Evolutionary conservation across 768 basidiomycete species (phyloP).

Genomic region (Calvatia gigantea): DNA sequence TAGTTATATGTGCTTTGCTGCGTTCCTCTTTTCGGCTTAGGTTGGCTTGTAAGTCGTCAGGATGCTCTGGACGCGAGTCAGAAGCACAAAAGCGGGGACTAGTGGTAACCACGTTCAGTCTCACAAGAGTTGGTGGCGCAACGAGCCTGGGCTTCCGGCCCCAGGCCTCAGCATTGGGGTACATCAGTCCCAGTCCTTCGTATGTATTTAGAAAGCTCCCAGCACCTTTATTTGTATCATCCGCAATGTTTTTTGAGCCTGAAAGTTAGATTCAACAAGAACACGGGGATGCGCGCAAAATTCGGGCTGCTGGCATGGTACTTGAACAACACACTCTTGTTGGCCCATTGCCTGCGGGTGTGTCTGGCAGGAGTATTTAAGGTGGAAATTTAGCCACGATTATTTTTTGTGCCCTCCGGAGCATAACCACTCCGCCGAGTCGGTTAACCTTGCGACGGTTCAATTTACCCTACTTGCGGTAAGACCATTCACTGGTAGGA

Average conservation of each 20-base stretch:
- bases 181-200: constrained; percentile 62
- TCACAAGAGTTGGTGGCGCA: too few species aligned
- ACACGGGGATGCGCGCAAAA: constrained; percentile 72
- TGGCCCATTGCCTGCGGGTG: constrained; percentile 67
- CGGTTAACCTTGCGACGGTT: constrained; percentile 31
- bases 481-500: constrained; percentile 47
- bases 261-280: constrained; percentile 69
- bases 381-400: too few species aligned
- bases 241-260: constrained; percentile 70
- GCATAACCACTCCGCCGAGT: neutral
- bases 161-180: constrained; percentile 72
- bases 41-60: too few species aligned
- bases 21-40: too few species aligned
- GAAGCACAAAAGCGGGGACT: too few species aligned
- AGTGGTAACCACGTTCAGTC: too few species aligned
- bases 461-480: constrained; percentile 66
- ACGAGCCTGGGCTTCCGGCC: too few species aligned
- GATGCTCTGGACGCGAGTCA: too few species aligned
- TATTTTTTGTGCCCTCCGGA: too few species aligned
- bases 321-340: constrained; percentile 69
- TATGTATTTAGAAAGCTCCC: too few species aligned
- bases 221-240: constrained; percentile 46
- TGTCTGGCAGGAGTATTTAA: constrained; percentile 67
- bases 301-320: constrained; percentile 75
- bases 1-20: too few species aligned